These are phyloP conservation scores for Melampsora americana DNA, from an alignment of 1,284 basidiomycete genomes.

Conservation along the genomic window DNA sequence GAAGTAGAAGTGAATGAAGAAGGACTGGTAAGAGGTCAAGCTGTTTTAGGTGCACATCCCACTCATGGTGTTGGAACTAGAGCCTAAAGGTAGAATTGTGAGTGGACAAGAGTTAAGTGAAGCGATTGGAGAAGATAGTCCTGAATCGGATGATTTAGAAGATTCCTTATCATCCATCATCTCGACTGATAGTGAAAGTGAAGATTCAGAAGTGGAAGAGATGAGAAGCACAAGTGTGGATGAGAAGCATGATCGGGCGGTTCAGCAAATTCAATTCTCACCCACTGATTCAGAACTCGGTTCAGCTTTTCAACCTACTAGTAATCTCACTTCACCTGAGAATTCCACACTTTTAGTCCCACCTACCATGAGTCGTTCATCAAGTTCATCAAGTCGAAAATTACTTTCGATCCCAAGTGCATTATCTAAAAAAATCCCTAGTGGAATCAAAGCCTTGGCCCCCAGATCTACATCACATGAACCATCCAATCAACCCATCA, in stretches of 20 bases:
- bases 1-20: background rate
- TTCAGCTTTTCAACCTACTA: background rate
- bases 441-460: background rate
- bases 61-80: background rate
- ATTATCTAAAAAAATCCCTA: background rate
- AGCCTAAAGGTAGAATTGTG: background rate
- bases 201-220: background rate
- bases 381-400: background rate
- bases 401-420: background rate
- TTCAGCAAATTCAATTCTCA: background rate
- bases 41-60: background rate
- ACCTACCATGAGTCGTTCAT: background rate
- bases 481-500: background rate
- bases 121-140: background rate
- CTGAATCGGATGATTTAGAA: background rate
- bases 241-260: background rate
- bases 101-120: slow-evolving; percentile 5
- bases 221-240: background rate
- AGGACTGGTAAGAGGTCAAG: background rate
- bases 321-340: background rate
- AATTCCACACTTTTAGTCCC: background rate
- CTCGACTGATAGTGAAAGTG: slow-evolving; percentile 5
- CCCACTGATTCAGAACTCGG: background rate
- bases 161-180: background rate
- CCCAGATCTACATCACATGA: background rate